A percentile compares a stretch with the other conserved stretches of the same genome.
These are phyloP conservation scores for Lodderomyces parapsilosis DNA, from an alignment of 1,139 yeast species.

Conservation along the genomic window DNA sequence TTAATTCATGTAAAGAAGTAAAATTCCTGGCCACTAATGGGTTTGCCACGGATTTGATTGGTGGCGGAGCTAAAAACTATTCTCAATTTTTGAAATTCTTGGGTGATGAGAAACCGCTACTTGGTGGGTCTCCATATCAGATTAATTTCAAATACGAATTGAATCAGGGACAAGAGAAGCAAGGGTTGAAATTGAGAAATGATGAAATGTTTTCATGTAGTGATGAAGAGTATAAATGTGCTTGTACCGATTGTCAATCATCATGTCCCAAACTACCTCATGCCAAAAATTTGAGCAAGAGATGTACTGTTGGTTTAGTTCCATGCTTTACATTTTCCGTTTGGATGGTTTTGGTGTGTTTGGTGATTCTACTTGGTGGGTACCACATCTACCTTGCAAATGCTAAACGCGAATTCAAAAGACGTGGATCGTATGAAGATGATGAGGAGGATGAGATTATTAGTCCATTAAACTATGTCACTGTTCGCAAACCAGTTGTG, in stretches of 20 bases:
- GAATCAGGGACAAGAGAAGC: slow-evolving; percentile 13
- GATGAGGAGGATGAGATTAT: slow-evolving; percentile 21
- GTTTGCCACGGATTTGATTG: slow-evolving; percentile 92
- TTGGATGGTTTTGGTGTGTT: slow-evolving; percentile 46
- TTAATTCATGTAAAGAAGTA: slow-evolving; percentile 82
- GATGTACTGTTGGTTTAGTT: slow-evolving; percentile 58
- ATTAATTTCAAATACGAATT: slow-evolving; percentile 65
- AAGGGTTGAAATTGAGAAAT: slow-evolving; percentile 23
- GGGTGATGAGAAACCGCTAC: slow-evolving; percentile 89
- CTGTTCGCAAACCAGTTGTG: slow-evolving; percentile 12
- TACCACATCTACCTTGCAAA: slow-evolving; percentile 34
- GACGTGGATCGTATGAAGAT: slow-evolving; percentile 12
- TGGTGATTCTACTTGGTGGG: slow-evolving; percentile 36
- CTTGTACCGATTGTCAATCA: slow-evolving; percentile 85
- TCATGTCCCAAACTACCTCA: slow-evolving; percentile 71
- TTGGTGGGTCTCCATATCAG: slow-evolving; percentile 96
- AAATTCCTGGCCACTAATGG: slow-evolving; percentile 96
- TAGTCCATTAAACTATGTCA: slow-evolving; percentile 16
- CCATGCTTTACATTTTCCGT: slow-evolving; percentile 76
- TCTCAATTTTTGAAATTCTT: slow-evolving; percentile 75
- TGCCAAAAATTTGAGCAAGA: slow-evolving; percentile 30
- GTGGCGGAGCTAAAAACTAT: slow-evolving; percentile 88
- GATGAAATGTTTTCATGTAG: slow-evolving; percentile 55
- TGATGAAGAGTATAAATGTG: slow-evolving; percentile 68
- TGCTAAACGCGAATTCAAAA: slow-evolving; percentile 11